A percentile compares a stretch with the other conserved stretches of the same genome.
phyloP scores from a whole-genome alignment of 1,284 basidiomycete species.

The Puccinia hordei region DNA sequence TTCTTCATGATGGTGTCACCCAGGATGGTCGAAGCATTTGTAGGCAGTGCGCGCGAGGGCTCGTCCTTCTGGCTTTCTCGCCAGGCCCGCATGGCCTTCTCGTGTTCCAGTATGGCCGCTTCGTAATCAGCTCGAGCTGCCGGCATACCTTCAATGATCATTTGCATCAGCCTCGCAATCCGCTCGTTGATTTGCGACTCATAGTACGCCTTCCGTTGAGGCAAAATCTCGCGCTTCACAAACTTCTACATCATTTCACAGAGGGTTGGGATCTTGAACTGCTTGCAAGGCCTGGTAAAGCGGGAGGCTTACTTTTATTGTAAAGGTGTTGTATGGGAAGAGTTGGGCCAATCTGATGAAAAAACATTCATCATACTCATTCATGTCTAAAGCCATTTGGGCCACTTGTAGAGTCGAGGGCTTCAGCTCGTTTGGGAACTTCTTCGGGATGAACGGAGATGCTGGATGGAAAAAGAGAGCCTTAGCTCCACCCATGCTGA shows the following conservation, averaged over 20 bases:
- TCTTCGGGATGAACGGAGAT: constrained; percentile 59
- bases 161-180: constrained; percentile 65
- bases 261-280: background rate
- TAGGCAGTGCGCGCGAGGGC: constrained; percentile 19
- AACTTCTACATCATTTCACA: constrained; percentile 66
- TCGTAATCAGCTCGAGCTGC: constrained; percentile 51
- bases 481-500: too few relatives aligned
- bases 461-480: constrained; percentile 26
- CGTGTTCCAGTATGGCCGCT: constrained; percentile 42
- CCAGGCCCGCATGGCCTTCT: background rate
- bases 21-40: constrained; percentile 46
- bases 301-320: constrained; percentile 56
- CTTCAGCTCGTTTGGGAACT: constrained; percentile 81
- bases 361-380: constrained; percentile 87
- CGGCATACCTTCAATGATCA: constrained; percentile 62
- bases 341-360: constrained; percentile 81
- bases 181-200: constrained; percentile 68
- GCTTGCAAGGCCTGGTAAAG: background rate
- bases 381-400: constrained; percentile 74
- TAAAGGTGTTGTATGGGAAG: constrained; percentile 88
- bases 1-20: constrained; percentile 23
- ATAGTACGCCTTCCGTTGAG: constrained; percentile 69
- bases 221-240: constrained; percentile 75
- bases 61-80: background rate
- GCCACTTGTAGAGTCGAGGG: constrained; percentile 73